These are phyloP conservation scores for Pichia cactophila DNA, from an alignment of 1,139 yeast genomes.

Conservation along the genomic window DNA sequence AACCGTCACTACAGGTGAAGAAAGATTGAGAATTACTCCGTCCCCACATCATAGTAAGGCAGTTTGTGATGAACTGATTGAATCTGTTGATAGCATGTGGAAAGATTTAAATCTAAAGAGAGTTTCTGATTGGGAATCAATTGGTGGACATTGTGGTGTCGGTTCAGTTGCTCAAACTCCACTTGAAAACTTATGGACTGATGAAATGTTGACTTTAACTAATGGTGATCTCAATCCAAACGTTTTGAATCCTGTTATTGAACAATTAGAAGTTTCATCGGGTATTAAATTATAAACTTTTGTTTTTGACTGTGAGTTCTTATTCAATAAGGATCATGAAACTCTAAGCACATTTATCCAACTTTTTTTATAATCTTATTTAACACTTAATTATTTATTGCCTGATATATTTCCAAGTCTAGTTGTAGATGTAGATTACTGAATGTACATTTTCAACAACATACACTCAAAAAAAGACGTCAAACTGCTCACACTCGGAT, in stretches of 20 bases:
- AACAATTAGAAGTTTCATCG: conserved; percentile 60
- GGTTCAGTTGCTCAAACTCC: conserved; percentile 45
- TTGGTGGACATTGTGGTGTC: conserved; percentile 87
- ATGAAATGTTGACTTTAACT: conserved; percentile 57
- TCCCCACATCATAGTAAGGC: conserved; percentile 91
- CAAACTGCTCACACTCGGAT: conserved; percentile 18
- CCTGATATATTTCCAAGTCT: background rate
- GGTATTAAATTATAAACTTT: conserved; percentile 36
- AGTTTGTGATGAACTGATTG: conserved; percentile 66
- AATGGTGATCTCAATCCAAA: conserved; percentile 59
- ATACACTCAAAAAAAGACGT: background rate
- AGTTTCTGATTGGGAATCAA: conserved; percentile 65
- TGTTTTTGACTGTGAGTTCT: too few species aligned
- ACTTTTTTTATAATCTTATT: background rate
- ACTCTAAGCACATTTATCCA: too few species aligned
- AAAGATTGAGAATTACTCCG: conserved; percentile 93
- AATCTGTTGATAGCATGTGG: conserved; percentile 77
- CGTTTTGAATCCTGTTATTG: conserved; percentile 52
- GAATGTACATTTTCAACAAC: too few species aligned
- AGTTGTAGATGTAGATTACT: too few species aligned
- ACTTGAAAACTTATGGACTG: conserved; percentile 69
- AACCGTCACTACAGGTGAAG: conserved; percentile 93
- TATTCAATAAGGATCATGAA: too few species aligned
- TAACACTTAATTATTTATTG: background rate
- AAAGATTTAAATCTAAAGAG: conserved; percentile 66